phyloP scores from a whole-genome alignment of 2,329 filamentous ascomycete genomes.

The Rugonectria rugulosa region DNA sequence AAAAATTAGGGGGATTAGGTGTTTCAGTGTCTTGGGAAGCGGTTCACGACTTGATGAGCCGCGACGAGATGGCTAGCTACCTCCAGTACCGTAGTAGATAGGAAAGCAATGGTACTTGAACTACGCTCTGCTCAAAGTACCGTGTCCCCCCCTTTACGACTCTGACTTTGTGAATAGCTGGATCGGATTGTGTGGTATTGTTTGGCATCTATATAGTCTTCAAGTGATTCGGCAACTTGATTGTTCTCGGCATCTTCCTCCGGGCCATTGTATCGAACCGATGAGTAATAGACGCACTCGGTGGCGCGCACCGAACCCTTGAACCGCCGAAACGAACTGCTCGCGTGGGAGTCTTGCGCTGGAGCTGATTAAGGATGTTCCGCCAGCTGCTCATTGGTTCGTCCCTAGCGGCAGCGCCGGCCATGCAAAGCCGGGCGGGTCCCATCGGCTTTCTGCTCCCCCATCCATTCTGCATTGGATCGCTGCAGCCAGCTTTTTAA shows the following conservation, averaged over 20 bases:
- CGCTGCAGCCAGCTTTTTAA: slow-evolving; percentile 33
- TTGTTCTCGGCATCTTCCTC: slow-evolving; percentile 13
- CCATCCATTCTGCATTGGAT: slow-evolving; percentile 37
- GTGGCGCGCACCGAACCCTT: slow-evolving; percentile 10
- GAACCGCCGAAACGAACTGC: slow-evolving; percentile 2
- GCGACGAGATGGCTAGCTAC: slow-evolving; percentile 19
- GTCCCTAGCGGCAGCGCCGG: slow-evolving; percentile 23
- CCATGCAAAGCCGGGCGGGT: slow-evolving; percentile 29
- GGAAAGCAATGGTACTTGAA: slow-evolving; percentile 33
- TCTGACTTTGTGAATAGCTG: neutral
- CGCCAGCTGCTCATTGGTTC: slow-evolving; percentile 27
- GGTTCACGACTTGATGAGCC: slow-evolving; percentile 34
- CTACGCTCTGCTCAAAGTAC: slow-evolving; percentile 24
- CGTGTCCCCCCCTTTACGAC: slow-evolving; percentile 11
- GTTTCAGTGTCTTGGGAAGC: slow-evolving; percentile 27
- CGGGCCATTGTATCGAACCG: slow-evolving; percentile 18
- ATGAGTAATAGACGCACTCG: slow-evolving; percentile 23
- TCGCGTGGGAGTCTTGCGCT: slow-evolving; percentile 16
- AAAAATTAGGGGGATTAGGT: slow-evolving; percentile 36
- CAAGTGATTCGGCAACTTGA: neutral
- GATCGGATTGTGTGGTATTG: too few species aligned
- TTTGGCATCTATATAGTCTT: neutral
- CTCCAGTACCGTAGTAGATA: slow-evolving; percentile 33
- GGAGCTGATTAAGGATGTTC: slow-evolving; percentile 35
- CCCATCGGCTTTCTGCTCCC: slow-evolving; percentile 36